Conservation (phyloP, 1,139 yeast species). For the Torulaspora globosa region DNA sequence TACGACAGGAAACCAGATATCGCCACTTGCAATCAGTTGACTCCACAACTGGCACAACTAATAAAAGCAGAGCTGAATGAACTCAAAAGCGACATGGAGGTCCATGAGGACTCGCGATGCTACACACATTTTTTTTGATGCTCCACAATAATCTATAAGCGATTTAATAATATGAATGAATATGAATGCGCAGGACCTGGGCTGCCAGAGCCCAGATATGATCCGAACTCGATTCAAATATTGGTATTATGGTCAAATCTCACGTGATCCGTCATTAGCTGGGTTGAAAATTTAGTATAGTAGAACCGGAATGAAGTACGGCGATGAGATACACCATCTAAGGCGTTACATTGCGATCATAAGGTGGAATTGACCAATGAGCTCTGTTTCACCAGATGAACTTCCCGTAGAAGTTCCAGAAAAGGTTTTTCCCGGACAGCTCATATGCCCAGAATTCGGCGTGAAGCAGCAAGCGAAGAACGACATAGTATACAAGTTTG, state of each 20-base stretch:
- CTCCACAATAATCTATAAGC: constrained; percentile 1
- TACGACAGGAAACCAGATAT: constrained; percentile 92
- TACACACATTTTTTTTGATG: constrained; percentile 74
- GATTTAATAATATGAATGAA: constrained; percentile 1
- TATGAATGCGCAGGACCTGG: neutral
- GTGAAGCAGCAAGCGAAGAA: constrained; percentile 26
- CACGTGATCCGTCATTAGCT: neutral
- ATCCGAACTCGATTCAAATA: neutral
- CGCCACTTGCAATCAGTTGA: constrained; percentile 88
- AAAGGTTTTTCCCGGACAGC: constrained; percentile 74
- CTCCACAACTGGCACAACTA: constrained; percentile 82
- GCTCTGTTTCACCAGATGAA: constrained; percentile 1
- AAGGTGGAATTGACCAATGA: neutral
- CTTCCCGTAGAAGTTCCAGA: constrained; percentile 36
- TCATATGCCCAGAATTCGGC: constrained; percentile 46
- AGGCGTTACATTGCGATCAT: neutral
- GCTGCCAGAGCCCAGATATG: neutral
- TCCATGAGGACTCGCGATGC: constrained; percentile 72
- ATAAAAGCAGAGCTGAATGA: constrained; percentile 82
- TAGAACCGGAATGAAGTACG: neutral
- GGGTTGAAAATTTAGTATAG: neutral
- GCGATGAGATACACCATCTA: constrained; percentile 1
- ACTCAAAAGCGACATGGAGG: constrained; percentile 72
- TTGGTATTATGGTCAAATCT: neutral
- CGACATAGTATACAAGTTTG: constrained; percentile 39